Conservation (phyloP, 345 rosid species). For the Moricandia moricandioides region DNA sequence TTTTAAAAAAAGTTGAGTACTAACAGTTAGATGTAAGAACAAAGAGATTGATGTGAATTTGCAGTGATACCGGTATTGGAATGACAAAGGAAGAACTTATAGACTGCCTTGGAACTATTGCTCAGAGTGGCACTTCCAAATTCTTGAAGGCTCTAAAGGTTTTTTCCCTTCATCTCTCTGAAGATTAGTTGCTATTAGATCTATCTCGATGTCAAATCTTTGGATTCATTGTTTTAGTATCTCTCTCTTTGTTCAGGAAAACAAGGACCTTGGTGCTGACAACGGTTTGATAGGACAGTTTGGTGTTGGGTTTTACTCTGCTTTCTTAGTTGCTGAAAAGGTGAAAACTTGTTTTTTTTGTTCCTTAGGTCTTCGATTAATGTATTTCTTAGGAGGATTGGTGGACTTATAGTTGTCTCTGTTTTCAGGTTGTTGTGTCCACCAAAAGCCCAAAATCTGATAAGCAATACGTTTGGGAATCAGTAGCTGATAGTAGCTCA, state of each 20-base stretch:
- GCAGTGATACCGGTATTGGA: slow-evolving; percentile 97
- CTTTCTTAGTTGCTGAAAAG: slow-evolving; percentile 96
- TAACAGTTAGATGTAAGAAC: background rate
- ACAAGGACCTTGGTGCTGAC: slow-evolving; percentile 85
- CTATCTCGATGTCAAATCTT: background rate
- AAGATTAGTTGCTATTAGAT: background rate
- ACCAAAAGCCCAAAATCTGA: slow-evolving; percentile 95
- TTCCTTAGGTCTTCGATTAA: background rate
- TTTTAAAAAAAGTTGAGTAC: background rate
- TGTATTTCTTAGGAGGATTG: background rate
- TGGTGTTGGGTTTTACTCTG: slow-evolving; percentile 99
- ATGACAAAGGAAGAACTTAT: slow-evolving; percentile 94
- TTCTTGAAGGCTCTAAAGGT: slow-evolving; percentile 95
- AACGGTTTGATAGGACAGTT: slow-evolving; percentile 91
- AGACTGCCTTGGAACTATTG: slow-evolving; percentile 99
- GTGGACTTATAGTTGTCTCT: slow-evolving; percentile 2
- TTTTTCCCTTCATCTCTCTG: background rate
- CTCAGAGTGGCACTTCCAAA: slow-evolving; percentile 97
- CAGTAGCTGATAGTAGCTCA: slow-evolving; percentile 86
- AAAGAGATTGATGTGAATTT: slow-evolving; percentile 14
- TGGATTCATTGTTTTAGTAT: background rate
- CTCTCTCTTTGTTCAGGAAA: slow-evolving; percentile 53
- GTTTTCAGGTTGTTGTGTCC: slow-evolving; percentile 76
- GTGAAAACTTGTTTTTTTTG: slow-evolving; percentile 32
- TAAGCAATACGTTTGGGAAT: slow-evolving; percentile 95